Base-by-base conservation (phyloP, 2,329 filamentous ascomycete genomes). In the Diplocarpon mali region DNA sequence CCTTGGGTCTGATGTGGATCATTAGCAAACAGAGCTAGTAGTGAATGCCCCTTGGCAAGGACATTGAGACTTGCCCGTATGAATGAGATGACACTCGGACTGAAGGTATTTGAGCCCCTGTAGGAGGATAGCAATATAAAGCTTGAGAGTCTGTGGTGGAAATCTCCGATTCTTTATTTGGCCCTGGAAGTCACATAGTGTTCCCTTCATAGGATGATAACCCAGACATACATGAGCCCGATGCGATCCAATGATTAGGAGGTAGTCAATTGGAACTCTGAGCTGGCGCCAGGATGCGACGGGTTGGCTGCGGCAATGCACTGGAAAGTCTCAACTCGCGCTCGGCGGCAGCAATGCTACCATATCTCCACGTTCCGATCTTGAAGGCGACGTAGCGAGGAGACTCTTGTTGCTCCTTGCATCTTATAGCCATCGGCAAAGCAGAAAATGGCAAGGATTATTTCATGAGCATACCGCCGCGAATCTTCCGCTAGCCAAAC, bases 161-260 rank as follows among this genome's bases (percentile, higher is more conserved):
- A 50, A 32, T 31, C 35, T 44, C 15, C 14, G 29, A 17, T 40
- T 32, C 17, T 32, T 29, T 20, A 5, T 36, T 31, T 43, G 46
- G 11, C 28, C 35, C 32, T 49, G 43, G 36, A 49, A 50, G 28
- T 35, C 15, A 24, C 43, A 34, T 7, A 49, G 34, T 14, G 46
- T 35, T 16, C 50, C 42, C 32, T 48, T 41, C 48, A 52, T 48
- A 27, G 30, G 30, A 3, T 32, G 4, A 32, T 32, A 32, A 3
- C 4, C 30, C 30, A 32, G 30, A 9, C 30, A 32, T 32, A 32
- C 4, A 9, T 32, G 30, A 24, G 20, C n/a, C n/a, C n/a, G n/a
- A n/a, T n/a, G n/a, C n/a, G n/a, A n/a, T n/a, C n/a, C n/a, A n/a
- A n/a, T n/a, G n/a, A n/a, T n/a, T n/a, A n/a, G n/a, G n/a, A n/a